Percentiles rank a stretch among this genome's conserved stretches.
phyloP scores from a whole-genome alignment of 208 protist species.

The Acanthamoeba pearcei region DNA sequence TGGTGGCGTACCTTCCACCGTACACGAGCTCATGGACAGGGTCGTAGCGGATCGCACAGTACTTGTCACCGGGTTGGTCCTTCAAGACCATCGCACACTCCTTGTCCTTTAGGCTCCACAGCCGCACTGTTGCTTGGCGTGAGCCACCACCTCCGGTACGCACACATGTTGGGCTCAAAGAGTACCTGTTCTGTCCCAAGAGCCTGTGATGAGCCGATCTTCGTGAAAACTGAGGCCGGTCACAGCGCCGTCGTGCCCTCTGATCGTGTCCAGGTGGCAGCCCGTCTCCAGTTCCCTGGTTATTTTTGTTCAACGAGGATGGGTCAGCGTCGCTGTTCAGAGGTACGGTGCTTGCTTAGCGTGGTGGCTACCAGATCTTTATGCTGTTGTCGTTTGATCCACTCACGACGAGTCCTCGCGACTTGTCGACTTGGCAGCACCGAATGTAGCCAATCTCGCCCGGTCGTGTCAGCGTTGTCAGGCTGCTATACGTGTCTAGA shows the following conservation, averaged over 20 bases:
- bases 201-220: slow-evolving; percentile 40
- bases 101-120: slow-evolving; percentile 32
- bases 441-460: slow-evolving; percentile 60
- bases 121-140: not conserved
- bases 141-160: not conserved
- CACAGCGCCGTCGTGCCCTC: slow-evolving; percentile 36
- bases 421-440: slow-evolving; percentile 51
- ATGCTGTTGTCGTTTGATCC: slow-evolving; percentile 54
- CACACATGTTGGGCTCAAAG: not conserved
- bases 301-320: not conserved
- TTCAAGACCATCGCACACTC: slow-evolving; percentile 11
- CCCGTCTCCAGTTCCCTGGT: slow-evolving; percentile 40
- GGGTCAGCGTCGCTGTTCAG: not conserved
- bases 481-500: not conserved
- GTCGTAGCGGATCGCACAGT: slow-evolving; percentile 52
- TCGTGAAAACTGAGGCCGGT: slow-evolving; percentile 13
- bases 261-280: not conserved
- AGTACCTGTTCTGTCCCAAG: slow-evolving; percentile 26
- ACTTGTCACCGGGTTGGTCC: slow-evolving; percentile 20
- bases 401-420: slow-evolving; percentile 16
- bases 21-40: slow-evolving; percentile 18
- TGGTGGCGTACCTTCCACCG: not conserved
- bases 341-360: not conserved
- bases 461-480: not conserved
- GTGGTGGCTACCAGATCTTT: slow-evolving; percentile 18